Conservation (phyloP, 2,329 filamentous ascomycete genomes). For the Aspergillus sergii region DNA sequence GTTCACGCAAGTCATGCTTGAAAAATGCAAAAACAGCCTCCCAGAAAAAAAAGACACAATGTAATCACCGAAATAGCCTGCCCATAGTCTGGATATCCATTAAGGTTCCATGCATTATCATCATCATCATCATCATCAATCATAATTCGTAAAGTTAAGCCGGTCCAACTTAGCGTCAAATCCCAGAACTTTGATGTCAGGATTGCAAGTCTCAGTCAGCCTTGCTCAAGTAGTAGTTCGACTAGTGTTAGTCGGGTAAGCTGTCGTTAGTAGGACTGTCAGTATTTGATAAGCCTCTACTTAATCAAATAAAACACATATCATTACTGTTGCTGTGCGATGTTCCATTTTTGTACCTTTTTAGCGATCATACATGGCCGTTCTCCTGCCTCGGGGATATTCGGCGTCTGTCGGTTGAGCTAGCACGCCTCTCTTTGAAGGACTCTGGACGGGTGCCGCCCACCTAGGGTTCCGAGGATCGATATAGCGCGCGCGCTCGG, state of each 20-base stretch:
- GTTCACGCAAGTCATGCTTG: neutral
- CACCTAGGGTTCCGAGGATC: slow-evolving; percentile 7
- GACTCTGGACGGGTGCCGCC: slow-evolving; percentile 4
- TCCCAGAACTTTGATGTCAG: neutral
- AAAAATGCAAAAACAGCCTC: neutral
- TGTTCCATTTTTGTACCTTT: neutral
- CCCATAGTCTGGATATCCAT: neutral
- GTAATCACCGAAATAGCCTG: neutral
- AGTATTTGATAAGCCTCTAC: slow-evolving; percentile 1
- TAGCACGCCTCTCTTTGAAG: slow-evolving; percentile 4
- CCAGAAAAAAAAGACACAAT: neutral
- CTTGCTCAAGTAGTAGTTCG: neutral
- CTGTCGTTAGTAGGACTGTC: neutral
- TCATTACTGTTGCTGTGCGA: neutral
- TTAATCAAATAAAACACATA: neutral
- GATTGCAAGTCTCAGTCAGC: neutral
- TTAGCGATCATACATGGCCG: slow-evolving; percentile 21
- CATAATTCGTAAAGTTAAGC: neutral
- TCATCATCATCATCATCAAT: neutral
- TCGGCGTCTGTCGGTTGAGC: slow-evolving; percentile 10
- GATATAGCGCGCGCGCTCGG: slow-evolving; percentile 4
- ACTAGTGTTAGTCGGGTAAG: neutral
- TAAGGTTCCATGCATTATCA: neutral
- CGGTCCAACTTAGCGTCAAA: neutral
- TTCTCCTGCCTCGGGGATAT: slow-evolving; percentile 13